Evolutionary conservation across 2,329 filamentous ascomycete species (phyloP).

Genomic region (Cyphellophora europaea): DNA sequence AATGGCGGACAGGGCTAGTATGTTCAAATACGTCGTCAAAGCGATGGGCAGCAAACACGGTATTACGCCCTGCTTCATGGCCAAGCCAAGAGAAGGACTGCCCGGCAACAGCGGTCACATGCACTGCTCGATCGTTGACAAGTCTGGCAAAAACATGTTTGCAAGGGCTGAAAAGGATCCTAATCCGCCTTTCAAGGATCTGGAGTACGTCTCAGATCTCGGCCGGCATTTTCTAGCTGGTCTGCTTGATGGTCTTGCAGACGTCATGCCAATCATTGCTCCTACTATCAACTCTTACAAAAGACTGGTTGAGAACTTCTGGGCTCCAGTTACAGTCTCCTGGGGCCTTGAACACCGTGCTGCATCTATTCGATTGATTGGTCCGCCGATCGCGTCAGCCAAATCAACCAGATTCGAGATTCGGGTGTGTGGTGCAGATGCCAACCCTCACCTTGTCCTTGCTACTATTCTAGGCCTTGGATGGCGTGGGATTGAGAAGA

Average conservation of each 20-base stretch:
- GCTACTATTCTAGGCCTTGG: constrained; percentile 79
- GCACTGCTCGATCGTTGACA: constrained; percentile 80
- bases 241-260: constrained; percentile 75
- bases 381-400: constrained; percentile 73
- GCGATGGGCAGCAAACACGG: constrained; percentile 77
- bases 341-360: constrained; percentile 96
- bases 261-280: constrained; percentile 90
- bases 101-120: constrained; percentile 95
- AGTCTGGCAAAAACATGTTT: constrained; percentile 75
- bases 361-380: constrained; percentile 80
- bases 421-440: constrained; percentile 85
- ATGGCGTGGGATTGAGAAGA: constrained; percentile 87
- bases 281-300: constrained; percentile 98
- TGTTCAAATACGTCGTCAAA: constrained; percentile 96
- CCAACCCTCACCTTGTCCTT: constrained; percentile 81
- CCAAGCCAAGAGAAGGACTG: constrained; percentile 81
- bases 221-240: constrained; percentile 91
- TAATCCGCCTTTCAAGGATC: constrained; percentile 62
- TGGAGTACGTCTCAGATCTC: constrained; percentile 73
- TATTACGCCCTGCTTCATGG: constrained; percentile 98
- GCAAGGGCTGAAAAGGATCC: constrained; percentile 63
- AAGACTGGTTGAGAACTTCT: constrained; percentile 95
- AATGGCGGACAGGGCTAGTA: constrained; percentile 83
- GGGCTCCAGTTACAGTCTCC: constrained; percentile 94
- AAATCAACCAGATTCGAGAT: constrained; percentile 89